Evolutionary conservation across 768 basidiomycete species (phyloP), one percentile per base, ranked within the genome.

Genomic region (Auriscalpium vulgare): DNA sequence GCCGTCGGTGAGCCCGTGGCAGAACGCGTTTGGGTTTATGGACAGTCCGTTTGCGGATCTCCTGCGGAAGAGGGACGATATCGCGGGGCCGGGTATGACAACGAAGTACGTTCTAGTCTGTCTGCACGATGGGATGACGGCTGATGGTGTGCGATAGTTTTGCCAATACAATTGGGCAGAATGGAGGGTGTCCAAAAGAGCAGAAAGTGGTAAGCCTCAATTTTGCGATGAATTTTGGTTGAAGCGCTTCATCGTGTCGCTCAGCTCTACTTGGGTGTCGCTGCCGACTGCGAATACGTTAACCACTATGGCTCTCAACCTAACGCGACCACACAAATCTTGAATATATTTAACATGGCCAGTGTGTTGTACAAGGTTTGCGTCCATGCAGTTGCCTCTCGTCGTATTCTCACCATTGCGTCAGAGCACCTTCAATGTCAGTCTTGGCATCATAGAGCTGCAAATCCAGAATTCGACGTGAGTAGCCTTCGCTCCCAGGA

Each of bases 241-340:
- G 8, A 14, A 8, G 5, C 23, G 10, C 47, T 7, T 23, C 10
- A n/a, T 54, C 4, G 16, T 45, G 49, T 8, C 5, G 29, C 46
- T 46, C 47, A 82, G 80, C 62, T 82, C 23, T 91, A 86, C 67
- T 85, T 93, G 82, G 92, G 92, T 23, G 87, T 92, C 54, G 91
- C 91, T 0, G 86, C 91, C 6, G 92, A 94, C 67, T 94, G 92
- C 70, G 80, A 78, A 59, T 94, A 92, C 65, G 82, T 84, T 10
- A 62, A 71, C 35, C 76, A 76, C 57, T 88, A 88, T 63, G 84
- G 82, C 35, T 77, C 78, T 2, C 73, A 78, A 60, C 73, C 79
- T 37, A 84, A 83, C 56, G 89, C 91, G 5, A 83, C 87, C 9
- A 77, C 72, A 34, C 84, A 87, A 62, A 90, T 93, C 55, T 67